Percentiles rank a stretch among this genome's conserved stretches.
Evolutionary conservation across 148 eudicot genomes (phyloP).

Genomic region (Silene uniflora): DNA sequence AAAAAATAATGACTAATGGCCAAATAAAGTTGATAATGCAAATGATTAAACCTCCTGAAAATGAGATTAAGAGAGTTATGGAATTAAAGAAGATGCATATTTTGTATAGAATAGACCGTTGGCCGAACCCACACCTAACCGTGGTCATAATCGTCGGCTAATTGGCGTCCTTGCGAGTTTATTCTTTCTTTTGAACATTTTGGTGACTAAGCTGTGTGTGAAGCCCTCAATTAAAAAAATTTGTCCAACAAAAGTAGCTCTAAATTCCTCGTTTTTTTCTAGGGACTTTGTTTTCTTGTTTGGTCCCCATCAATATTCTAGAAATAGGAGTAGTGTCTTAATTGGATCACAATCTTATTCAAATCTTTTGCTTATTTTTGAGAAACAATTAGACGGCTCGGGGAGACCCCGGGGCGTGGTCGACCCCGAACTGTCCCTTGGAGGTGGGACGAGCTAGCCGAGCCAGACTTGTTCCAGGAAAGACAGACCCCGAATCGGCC

Average conservation of each 20-base stretch:
- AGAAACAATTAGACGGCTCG: too few species aligned
- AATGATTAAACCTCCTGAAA: conserved; percentile 3
- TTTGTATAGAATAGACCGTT: conserved; percentile 2
- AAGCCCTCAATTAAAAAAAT: not conserved
- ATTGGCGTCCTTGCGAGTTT: not conserved
- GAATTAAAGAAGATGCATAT: not conserved
- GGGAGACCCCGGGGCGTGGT: too few species aligned
- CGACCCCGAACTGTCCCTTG: too few species aligned
- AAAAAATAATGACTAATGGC: not conserved
- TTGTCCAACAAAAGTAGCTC: conserved; percentile 10
- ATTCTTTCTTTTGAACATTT: not conserved
- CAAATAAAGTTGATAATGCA: not conserved
- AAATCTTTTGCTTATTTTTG: too few species aligned
- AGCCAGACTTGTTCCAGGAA: too few species aligned
- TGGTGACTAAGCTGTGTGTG: not conserved
- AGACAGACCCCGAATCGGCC: too few species aligned
- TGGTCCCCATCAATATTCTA: not conserved
- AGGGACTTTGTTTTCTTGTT: not conserved
- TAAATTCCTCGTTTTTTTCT: not conserved
- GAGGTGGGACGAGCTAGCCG: too few species aligned
- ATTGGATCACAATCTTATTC: too few species aligned
- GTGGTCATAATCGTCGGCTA: conserved; percentile 15
- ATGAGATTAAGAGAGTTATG: not conserved
- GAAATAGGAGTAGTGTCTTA: not conserved
- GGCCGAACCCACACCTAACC: conserved; percentile 24